Base-by-base conservation (phyloP, 1,139 yeast species). In the Hemisphaericaspora xylofermentans region DNA sequence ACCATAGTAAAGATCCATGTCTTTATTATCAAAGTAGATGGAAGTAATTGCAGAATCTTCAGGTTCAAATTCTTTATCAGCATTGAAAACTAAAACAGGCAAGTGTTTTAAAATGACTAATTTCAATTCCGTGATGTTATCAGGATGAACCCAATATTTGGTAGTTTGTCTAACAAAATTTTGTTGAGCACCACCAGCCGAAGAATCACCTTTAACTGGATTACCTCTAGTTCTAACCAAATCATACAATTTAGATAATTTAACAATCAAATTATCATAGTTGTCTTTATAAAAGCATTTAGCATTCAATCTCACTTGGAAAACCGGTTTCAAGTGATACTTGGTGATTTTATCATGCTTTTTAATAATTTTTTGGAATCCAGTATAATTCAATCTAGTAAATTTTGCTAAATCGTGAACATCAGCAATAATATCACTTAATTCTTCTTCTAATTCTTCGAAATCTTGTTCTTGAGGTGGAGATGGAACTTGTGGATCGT, bases 81-180 rank as follows among this genome's bases (percentile, higher is more conserved):
- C 84, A 59, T 93, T 93, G 76, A 93, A 93, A 29, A 93, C 98
- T 51, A 93, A 76, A 26, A 93, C 98, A 1, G 98, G 98, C 56
- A 93, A 75, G 65, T 93, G 98, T 67, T 93, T 91, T 61, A 93
- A 76, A 50, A 93, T 84, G 51, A 89, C 86, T 58, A 93, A 77
- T 68, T 93, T 93, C 64, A 93, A 78, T 66, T 93, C 98, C n/a
- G 98, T 93, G 59, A 93, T 91, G 63, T 93, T 93, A 66, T 93
- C 98, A 8, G 97, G 97, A 61, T 93, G 98, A 24, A 93, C 98
- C 98, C 98, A 93, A 68, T 93, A 93, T 60, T 93, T 93, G 15
- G 98, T 93, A 15, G 98, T 93, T 66, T 93, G 98, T 65, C 98
- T 84, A 38, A 93, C 98, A 57, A 93, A 93, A 70, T 93, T 94